These are phyloP conservation scores for Chenopodium album DNA, from an alignment of 148 eudicot genomes.

Conservation along the genomic window DNA sequence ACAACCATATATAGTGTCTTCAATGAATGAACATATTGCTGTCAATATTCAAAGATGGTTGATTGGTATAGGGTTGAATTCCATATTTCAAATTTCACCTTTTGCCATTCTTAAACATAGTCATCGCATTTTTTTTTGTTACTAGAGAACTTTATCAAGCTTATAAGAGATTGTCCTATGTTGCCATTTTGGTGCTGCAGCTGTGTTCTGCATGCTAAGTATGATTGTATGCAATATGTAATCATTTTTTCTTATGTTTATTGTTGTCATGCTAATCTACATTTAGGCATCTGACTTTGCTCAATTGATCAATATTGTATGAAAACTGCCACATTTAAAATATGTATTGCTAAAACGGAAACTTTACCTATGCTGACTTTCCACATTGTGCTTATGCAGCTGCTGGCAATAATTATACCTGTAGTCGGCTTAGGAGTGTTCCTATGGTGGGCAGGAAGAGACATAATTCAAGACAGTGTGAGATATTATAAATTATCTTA, in stretches of 20 bases:
- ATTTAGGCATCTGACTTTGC: not conserved
- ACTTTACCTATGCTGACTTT: conserved; percentile 15
- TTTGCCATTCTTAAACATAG: not conserved
- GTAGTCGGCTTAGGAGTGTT: conserved; percentile 74
- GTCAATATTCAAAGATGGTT: not conserved
- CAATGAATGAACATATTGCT: not conserved
- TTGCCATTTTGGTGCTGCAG: not conserved
- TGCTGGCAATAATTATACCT: conserved; percentile 71
- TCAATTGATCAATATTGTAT: not conserved
- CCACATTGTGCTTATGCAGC: conserved; percentile 41
- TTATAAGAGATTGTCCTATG: not conserved
- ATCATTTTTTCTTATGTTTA: not conserved
- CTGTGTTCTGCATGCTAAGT: not conserved
- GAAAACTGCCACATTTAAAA: not conserved
- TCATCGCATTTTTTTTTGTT: not conserved
- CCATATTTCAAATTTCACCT: not conserved
- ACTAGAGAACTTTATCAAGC: not conserved
- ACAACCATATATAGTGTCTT: not conserved
- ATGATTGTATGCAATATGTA: not conserved
- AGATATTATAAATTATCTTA: conserved; percentile 35
- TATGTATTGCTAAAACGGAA: not conserved
- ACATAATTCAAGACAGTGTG: conserved; percentile 74
- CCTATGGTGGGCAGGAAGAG: conserved; percentile 93
- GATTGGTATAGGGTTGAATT: not conserved
- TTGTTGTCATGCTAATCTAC: not conserved